Evolutionary conservation across 2,329 filamentous ascomycete genomes (phyloP).

Genomic region (Xylaria sp.): DNA sequence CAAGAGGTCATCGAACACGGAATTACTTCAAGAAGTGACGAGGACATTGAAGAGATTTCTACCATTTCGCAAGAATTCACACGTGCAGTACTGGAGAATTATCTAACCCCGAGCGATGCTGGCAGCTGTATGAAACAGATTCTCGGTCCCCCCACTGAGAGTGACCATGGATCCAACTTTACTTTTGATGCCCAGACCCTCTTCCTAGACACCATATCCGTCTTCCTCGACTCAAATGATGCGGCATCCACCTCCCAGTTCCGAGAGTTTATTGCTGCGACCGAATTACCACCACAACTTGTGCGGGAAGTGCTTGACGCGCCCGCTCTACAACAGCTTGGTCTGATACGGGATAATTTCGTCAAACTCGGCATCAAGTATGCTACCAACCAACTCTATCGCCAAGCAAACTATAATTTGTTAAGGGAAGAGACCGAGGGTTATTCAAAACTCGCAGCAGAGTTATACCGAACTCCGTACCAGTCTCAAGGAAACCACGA

Average conservation of each 20-base stretch:
- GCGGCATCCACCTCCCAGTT: constrained; percentile 62
- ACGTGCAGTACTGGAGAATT: constrained; percentile 76
- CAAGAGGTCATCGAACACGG: constrained; percentile 74
- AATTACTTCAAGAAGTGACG: constrained; percentile 70
- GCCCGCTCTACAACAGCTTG: constrained; percentile 77
- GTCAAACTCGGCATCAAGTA: constrained; percentile 84
- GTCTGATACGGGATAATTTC: constrained; percentile 88
- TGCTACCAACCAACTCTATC: constrained; percentile 91
- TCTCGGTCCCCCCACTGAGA: constrained; percentile 66
- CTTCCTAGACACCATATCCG: constrained; percentile 85
- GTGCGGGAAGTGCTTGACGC: constrained; percentile 89
- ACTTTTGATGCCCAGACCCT: constrained; percentile 72
- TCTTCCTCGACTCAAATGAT: constrained; percentile 78
- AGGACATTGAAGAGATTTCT: constrained; percentile 75
- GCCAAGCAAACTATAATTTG: constrained; percentile 96
- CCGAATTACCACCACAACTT: constrained; percentile 74
- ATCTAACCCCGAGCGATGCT: constrained; percentile 74
- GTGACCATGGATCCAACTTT: constrained; percentile 57
- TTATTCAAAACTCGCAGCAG: constrained; percentile 94
- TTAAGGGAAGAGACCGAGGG: constrained; percentile 95
- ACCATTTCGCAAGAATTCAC: constrained; percentile 87
- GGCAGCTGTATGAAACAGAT: constrained; percentile 81
- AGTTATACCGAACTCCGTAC: constrained; percentile 82
- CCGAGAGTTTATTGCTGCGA: constrained; percentile 75
- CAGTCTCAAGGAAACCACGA: constrained; percentile 79